Evolutionary conservation across 176 grass and related monocot species (phyloP), one percentile per base, ranked within the genome.

Genomic region (Thinopyrum elongatum): DNA sequence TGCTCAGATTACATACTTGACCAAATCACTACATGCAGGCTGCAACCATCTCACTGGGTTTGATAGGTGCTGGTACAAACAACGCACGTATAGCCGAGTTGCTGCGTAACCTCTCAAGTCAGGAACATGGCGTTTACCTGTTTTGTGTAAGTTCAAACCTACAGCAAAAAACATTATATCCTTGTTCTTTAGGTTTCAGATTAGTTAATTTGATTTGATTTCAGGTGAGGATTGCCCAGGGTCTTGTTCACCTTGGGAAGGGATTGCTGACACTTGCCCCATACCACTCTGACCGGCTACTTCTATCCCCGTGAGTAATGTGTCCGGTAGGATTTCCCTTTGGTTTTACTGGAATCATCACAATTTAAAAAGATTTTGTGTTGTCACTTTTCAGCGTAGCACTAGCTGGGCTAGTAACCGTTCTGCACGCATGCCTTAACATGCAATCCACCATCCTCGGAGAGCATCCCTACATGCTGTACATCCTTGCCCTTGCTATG

Each of bases 201-300:
- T 58, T 11, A 30, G 1, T 75, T 42, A 25, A 65, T 90, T 57
- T 31, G 77, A 29, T 71, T 33, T 93, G 25, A 58, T 58, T 88
- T 77, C 87, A 99, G 97, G 97, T 99, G 13, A 93, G 97, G 59
- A 96, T 99, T 88, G 94, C 94, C 68, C 97, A 99, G 87, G 97
- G 97, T 72, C 92, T 99, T 78, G 94, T 96, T 86, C 97, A 99
- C 82, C 76, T 99, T 61, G 97, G 97, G 39, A 99, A 99, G 94
- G 97, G 97, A 74, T 88, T 99, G 58, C 80, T 99, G 86, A 99
- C 97, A 27, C 94, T 99, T 39, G 96, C 88, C 7, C 94, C 97
- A 1, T 99, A 96, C 82, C 97, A 99, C 76, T 99, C 97, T 78
- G 97, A 99, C 36, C 86, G 94, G 29, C 94, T 99, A 83, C 85